Evolutionary conservation across 1,284 basidiomycete genomes (phyloP).

Genomic region (Wolfiporia cocos): DNA sequence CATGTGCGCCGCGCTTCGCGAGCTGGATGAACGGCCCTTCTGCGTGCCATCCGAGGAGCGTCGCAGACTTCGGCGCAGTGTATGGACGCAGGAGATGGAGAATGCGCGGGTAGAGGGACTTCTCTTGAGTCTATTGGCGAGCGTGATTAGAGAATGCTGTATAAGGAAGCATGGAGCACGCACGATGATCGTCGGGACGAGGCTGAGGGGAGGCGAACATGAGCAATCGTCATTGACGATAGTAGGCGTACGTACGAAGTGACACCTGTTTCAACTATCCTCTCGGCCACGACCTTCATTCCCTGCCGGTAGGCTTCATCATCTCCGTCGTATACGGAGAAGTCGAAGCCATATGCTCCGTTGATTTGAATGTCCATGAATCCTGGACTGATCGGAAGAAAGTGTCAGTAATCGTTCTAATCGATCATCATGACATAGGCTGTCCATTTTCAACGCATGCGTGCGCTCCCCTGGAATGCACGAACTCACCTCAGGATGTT

Average conservation of each 20-base stretch:
- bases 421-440: too few species aligned
- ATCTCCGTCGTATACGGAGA: constrained; percentile 71
- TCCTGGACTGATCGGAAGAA: constrained; percentile 53
- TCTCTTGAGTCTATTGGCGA: constrained; percentile 60
- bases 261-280: constrained; percentile 83
- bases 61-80: constrained; percentile 55
- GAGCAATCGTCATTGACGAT: constrained; percentile 1
- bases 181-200: constrained; percentile 78
- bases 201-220: constrained; percentile 28
- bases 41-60: constrained; percentile 80
- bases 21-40: constrained; percentile 86
- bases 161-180: constrained; percentile 21
- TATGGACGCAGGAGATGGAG: constrained; percentile 59
- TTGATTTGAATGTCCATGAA: constrained; percentile 82
- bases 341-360: constrained; percentile 88
- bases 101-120: constrained; percentile 62
- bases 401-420: background rate
- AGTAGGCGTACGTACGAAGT: constrained; percentile 57
- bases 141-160: constrained; percentile 1
- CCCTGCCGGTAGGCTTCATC: constrained; percentile 66
- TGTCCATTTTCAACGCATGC: too few species aligned
- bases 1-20: constrained; percentile 78
- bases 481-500: constrained; percentile 60
- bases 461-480: too few species aligned
- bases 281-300: constrained; percentile 63